Conservation (phyloP, 2,329 filamentous ascomycete species). For the Fusarium agapanthi region DNA sequence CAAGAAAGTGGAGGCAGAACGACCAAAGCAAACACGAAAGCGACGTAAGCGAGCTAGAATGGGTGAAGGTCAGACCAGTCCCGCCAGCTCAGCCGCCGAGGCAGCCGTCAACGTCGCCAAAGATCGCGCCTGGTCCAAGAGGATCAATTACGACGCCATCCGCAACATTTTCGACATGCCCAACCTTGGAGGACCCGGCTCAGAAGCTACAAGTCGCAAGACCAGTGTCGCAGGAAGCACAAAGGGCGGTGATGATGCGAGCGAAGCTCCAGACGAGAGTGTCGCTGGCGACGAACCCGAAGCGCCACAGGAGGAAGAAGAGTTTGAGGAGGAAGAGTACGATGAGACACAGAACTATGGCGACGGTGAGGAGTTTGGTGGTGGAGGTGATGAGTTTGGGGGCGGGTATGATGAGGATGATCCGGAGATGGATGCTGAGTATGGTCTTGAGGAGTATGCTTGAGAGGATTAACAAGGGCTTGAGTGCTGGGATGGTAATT, state of each 20-base stretch:
- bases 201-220: constrained; percentile 59
- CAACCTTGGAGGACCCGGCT: constrained; percentile 57
- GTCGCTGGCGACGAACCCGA: constrained; percentile 47
- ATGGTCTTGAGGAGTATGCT: constrained; percentile 46
- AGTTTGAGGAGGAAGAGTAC: constrained; percentile 49
- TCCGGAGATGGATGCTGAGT: constrained; percentile 50
- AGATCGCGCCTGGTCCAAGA: constrained; percentile 73
- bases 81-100: constrained; percentile 73
- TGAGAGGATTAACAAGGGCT: neutral
- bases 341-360: constrained; percentile 48
- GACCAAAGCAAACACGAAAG: constrained; percentile 66
- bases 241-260: constrained; percentile 48
- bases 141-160: constrained; percentile 77
- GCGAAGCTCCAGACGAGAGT: constrained; percentile 48
- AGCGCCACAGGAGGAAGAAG: constrained; percentile 46
- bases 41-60: constrained; percentile 65
- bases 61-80: constrained; percentile 71
- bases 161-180: constrained; percentile 63
- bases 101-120: constrained; percentile 75
- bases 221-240: constrained; percentile 51
- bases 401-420: constrained; percentile 51
- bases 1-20: constrained; percentile 69
- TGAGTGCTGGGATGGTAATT: constrained; percentile 3
- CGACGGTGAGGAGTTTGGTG: constrained; percentile 47
- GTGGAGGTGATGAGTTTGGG: constrained; percentile 42